Base-by-base conservation (phyloP, 352 stramenopile species). In the Aphanomyces cochlioides region DNA sequence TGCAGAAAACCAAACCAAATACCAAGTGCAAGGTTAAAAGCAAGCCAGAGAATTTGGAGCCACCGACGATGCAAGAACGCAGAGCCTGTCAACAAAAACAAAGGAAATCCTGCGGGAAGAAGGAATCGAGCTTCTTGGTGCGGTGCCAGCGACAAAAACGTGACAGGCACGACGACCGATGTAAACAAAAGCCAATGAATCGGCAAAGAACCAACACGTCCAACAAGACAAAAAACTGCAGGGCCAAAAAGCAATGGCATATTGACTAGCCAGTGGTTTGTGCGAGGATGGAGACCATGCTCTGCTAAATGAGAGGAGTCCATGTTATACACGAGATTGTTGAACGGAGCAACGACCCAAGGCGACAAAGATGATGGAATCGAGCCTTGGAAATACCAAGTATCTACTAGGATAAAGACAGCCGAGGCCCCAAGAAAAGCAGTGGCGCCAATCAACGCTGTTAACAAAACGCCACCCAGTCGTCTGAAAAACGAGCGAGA, bases 71-170 rank as follows among this genome's bases (percentile, higher is more conserved):
- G 73, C 6, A 15, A 19, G 17, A 74, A 73, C 4, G 3, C 40
- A 3, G 15, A 59, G 43, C 37, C 75, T 28, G 74, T 73, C 60
- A 85, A 88, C 15, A 96, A 61, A 38, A 92, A 79, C 36, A 98
- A 75, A 28, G 93, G 92, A 6, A 97, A 75, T 7, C 96, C 53
- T 7, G 91, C 73, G 7, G 93, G 93, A 2, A 98, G 66, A 45
- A 98, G 67, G 67, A 98, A 98, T 57, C 95, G 84, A 19, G 92
- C 87, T 76, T 98, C 93, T 78, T 98, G 95, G 68, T 98, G 95
- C 5, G 93, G 95, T n/a, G 93, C 90, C 41, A 91, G 77, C 21
- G 93, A 98, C 21, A 98, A 78, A 17, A 89, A 80, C 13, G 73
- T 41, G 6, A 98, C 71, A 2, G 91, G 90, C 36, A 89, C 78